phyloP scores from a whole-genome alignment of 352 stramenopile genomes.

The Globisporangium emineosum region DNA sequence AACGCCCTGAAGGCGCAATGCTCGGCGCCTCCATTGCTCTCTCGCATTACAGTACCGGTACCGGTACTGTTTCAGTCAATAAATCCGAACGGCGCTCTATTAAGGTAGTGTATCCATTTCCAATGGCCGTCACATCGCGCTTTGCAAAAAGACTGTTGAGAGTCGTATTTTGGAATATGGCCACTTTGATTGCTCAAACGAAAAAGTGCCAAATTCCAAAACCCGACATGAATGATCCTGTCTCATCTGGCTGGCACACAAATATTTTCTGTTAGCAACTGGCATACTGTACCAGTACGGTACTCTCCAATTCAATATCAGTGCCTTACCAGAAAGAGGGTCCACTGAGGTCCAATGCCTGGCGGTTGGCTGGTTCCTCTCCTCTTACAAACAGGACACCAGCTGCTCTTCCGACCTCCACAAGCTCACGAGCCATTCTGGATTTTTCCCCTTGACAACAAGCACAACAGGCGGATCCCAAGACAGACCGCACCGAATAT shows the following conservation, averaged over 20 bases:
- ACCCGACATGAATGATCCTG: not conserved
- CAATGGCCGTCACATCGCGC: not conserved
- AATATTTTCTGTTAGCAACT: too few relatives aligned
- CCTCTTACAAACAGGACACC: not conserved
- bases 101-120: constrained; percentile 2
- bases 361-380: not conserved
- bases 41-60: too few relatives aligned
- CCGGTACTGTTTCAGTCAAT: too few relatives aligned
- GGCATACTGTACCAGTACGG: not conserved
- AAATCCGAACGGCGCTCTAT: constrained; percentile 2
- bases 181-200: not conserved
- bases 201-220: not conserved
- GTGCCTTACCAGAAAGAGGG: not conserved
- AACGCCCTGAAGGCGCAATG: not conserved
- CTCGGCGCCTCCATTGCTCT: not conserved
- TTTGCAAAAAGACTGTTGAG: not conserved
- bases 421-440: not conserved
- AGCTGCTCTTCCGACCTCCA: not conserved
- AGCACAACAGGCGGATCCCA: not conserved
- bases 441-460: not conserved
- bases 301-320: not conserved
- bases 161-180: not conserved
- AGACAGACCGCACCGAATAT: constrained; percentile 2
- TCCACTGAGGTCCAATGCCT: not conserved
- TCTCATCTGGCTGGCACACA: not conserved